Evolutionary conservation across 352 stramenopile genomes (phyloP), one percentile per base, ranked within the genome.

Genomic region (Phytophthora ohioensis): DNA sequence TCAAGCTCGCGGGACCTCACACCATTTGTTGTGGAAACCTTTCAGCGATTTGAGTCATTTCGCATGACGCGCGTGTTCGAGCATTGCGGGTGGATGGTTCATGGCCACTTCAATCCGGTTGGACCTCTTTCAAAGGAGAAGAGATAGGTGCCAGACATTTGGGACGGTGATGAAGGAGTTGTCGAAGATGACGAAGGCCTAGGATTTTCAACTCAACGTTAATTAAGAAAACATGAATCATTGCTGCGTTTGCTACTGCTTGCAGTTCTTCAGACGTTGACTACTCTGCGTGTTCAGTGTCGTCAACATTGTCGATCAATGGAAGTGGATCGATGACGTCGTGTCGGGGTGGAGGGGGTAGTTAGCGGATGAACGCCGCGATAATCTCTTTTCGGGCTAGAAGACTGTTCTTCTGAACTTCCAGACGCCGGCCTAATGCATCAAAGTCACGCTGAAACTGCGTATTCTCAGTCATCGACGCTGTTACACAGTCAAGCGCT

Each of bases 1-100:
- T 11, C 45, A 12, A 52, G 45, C 17, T 10, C 45, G 17, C 45
- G 45, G 17, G 45, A 35, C 0, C 45, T 34, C 21, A 52, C 8
- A 13, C 45, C 45, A 47, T 52, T 52, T n/a, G 45, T 52, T 1
- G 45, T 35, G 45, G 45, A 52, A 34, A 52, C 45, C 21, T 34
- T 52, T 34, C 7, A 35, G 21, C 45, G 45, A 11, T n/a, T 52
- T 15, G 45, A 52, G 17, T 32, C 10, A 10, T 35, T 52, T 52
- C 15, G 10, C 10, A 52, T 52, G 21, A 13, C 17, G 15, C 21
- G 45, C 1, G 45, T 52, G 3, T 52, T 52, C 15, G 27, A 52
- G 41, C 41, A 47, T 47, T 47, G 41, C 53, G 41, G 10, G 11
- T 47, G 41, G 41, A 5, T 21, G 15, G 15, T n/a, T 17, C 7